These are phyloP conservation scores for Russula sp. DNA, from an alignment of 768 basidiomycete species.

Conservation along the genomic window DNA sequence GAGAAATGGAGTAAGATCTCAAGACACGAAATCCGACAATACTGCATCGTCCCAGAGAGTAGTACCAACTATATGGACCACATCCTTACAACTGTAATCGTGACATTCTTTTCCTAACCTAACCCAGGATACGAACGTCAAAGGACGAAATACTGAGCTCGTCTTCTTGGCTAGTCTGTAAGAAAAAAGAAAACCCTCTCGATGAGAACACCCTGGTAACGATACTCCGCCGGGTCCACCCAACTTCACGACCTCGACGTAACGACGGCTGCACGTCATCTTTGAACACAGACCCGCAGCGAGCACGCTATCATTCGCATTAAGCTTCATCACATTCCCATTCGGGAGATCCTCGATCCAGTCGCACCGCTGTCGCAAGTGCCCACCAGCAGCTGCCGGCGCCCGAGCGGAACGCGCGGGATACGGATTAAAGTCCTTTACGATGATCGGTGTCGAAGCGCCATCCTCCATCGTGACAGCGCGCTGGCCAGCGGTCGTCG, in stretches of 20 bases:
- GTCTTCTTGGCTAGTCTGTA: constrained; percentile 17
- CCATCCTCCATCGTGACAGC: constrained; percentile 27
- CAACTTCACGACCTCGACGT: constrained; percentile 32
- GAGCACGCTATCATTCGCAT: constrained; percentile 15
- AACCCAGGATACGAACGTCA: constrained; percentile 26
- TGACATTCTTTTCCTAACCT: too few species aligned
- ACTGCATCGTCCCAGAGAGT: too few species aligned
- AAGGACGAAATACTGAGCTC: constrained; percentile 18
- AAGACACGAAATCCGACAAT: too few species aligned
- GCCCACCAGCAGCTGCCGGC: neutral
- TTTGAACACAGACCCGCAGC: constrained; percentile 25
- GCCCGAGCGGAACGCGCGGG: constrained; percentile 22
- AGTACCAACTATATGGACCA: too few species aligned
- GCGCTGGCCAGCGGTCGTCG: constrained; percentile 37
- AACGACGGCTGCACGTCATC: constrained; percentile 29
- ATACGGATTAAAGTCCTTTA: constrained; percentile 34
- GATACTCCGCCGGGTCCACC: constrained; percentile 21
- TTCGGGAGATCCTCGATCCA: constrained; percentile 17
- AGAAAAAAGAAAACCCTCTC: constrained; percentile 33
- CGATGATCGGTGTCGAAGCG: constrained; percentile 19
- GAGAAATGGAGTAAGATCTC: too few species aligned
- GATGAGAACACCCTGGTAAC: constrained; percentile 34
- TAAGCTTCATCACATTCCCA: constrained; percentile 12
- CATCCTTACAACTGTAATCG: too few species aligned
- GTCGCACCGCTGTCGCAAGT: neutral